Evolutionary conservation across 1,284 basidiomycete species (phyloP).

Genomic region (Peniophora sp.): DNA sequence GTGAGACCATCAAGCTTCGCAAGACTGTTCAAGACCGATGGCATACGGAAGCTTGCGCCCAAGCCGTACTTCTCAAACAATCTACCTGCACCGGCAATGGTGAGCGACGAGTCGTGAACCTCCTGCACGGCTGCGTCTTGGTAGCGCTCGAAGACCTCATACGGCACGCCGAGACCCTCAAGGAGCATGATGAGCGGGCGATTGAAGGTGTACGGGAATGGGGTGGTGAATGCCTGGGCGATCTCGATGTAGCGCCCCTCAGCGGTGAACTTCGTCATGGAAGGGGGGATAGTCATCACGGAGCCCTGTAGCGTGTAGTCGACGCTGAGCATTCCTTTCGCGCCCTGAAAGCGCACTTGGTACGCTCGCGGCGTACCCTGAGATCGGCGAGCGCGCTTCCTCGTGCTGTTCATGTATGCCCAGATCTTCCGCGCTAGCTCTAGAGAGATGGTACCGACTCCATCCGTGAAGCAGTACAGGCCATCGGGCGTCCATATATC

Average conservation of each 20-base stretch:
- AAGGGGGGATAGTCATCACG: slow-evolving; percentile 40
- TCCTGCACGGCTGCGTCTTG: slow-evolving; percentile 47
- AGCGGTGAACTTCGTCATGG: slow-evolving; percentile 57
- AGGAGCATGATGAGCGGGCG: slow-evolving; percentile 67
- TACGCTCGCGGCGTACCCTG: slow-evolving; percentile 38
- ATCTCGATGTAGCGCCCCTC: slow-evolving; percentile 53
- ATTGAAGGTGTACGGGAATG: slow-evolving; percentile 54
- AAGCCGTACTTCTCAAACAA: slow-evolving; percentile 39
- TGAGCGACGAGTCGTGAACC: slow-evolving; percentile 30
- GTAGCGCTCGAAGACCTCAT: slow-evolving; percentile 43
- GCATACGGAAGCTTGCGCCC: slow-evolving; percentile 30
- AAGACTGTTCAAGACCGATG: slow-evolving; percentile 30
- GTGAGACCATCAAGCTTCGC: slow-evolving; percentile 25
- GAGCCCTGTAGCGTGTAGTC: slow-evolving; percentile 39
- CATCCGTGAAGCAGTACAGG: slow-evolving; percentile 54
- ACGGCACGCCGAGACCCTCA: slow-evolving; percentile 44
- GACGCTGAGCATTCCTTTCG: slow-evolving; percentile 56
- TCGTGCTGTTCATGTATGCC: slow-evolving; percentile 28
- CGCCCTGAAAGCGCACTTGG: slow-evolving; percentile 55
- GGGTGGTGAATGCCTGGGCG: slow-evolving; percentile 53
- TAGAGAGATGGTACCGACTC: slow-evolving; percentile 58
- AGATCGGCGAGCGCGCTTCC: slow-evolving; percentile 25
- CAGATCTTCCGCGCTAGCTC: slow-evolving; percentile 50
- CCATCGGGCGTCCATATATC: slow-evolving; percentile 38
- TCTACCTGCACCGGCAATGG: slow-evolving; percentile 33